phyloP scores from a whole-genome alignment of 495 filamentous ascomycete species.

The Talaromyces adpressus region DNA sequence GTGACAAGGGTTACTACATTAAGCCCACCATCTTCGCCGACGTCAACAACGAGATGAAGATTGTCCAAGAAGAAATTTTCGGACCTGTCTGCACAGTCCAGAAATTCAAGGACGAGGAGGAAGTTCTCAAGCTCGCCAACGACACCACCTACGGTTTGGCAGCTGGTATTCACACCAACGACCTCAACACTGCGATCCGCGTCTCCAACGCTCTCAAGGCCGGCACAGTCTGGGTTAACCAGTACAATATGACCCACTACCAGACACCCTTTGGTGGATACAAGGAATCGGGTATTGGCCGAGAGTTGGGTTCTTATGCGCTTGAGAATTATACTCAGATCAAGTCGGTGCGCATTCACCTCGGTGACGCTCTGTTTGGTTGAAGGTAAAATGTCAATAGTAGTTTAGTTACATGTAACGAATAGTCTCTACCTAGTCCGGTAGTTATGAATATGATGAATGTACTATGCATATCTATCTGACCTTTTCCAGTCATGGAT shows the following conservation, averaged over 20 bases:
- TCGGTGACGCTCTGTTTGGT: constrained; percentile 7
- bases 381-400: neutral
- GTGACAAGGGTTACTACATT: constrained; percentile 92
- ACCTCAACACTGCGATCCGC: constrained; percentile 88
- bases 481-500: neutral
- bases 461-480: neutral
- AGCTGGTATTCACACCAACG: constrained; percentile 84
- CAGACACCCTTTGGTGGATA: constrained; percentile 84
- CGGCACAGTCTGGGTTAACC: constrained; percentile 96
- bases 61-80: constrained; percentile 98
- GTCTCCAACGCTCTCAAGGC: constrained; percentile 76
- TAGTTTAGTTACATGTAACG: neutral
- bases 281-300: constrained; percentile 90
- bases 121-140: constrained; percentile 78
- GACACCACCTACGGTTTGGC: constrained; percentile 76
- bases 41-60: constrained; percentile 89
- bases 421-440: neutral
- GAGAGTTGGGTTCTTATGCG: constrained; percentile 90
- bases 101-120: constrained; percentile 88
- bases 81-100: constrained; percentile 88
- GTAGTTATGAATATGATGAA: neutral
- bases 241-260: constrained; percentile 80
- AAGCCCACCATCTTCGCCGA: constrained; percentile 95
- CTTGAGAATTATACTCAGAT: constrained; percentile 87
- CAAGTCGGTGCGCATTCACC: constrained; percentile 48